These are phyloP conservation scores for Citrus hindsii DNA, from an alignment of 345 rosid genomes.

Conservation along the genomic window DNA sequence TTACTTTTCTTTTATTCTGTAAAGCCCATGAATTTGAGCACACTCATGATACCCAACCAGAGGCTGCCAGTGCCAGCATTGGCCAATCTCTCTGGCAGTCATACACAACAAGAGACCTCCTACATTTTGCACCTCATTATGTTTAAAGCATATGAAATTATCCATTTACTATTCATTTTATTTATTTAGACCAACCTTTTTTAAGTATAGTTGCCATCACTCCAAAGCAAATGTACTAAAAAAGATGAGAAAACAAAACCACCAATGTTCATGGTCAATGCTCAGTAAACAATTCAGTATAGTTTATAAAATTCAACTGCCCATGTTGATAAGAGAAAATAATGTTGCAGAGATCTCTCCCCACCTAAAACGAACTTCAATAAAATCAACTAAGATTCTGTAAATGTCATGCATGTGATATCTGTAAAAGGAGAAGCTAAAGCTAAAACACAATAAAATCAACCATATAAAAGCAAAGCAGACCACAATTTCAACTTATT, in stretches of 20 bases:
- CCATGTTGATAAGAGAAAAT: neutral
- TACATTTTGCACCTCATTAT: neutral
- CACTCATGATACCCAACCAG: neutral
- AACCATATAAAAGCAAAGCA: constrained; percentile 2
- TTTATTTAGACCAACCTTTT: neutral
- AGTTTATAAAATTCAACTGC: neutral
- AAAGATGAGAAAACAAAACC: neutral
- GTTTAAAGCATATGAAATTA: neutral
- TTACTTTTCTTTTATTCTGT: neutral
- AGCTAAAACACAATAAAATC: neutral
- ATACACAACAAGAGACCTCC: neutral
- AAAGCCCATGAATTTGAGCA: neutral
- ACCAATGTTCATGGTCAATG: neutral
- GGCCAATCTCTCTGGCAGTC: neutral
- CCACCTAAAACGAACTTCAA: neutral
- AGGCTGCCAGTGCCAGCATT: neutral
- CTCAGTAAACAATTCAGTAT: neutral
- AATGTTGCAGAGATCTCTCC: neutral
- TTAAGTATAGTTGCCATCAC: neutral
- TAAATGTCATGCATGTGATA: neutral
- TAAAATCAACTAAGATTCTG: neutral
- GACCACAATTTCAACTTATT: constrained; percentile 4
- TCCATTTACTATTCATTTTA: neutral
- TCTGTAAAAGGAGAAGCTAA: neutral
- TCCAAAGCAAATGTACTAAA: neutral